Evolutionary conservation across 23 red algal species (phyloP).

Genomic region (Cyanidiococcus yangmingshanensis): DNA sequence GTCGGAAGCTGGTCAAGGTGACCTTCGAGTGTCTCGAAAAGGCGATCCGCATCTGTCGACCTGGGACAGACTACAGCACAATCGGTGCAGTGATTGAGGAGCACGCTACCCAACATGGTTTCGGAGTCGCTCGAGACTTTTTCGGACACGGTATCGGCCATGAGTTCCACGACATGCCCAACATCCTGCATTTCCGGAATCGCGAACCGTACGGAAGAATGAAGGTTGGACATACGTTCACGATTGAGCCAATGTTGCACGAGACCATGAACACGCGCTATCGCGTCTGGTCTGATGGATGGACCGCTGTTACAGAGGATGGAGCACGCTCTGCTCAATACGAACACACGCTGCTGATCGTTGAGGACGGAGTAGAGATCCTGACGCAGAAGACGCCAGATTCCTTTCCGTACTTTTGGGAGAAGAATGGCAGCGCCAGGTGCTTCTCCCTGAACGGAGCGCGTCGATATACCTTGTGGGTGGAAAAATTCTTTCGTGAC

Average conservation of each 20-base stretch:
- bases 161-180: conserved; percentile 89
- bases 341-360: conserved; percentile 82
- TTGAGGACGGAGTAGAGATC: conserved; percentile 48
- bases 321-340: conserved; percentile 78
- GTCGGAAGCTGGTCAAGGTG: conserved; percentile 45
- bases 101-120: conserved; percentile 42
- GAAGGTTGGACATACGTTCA: conserved; percentile 73
- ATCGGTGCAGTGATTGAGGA: conserved; percentile 89
- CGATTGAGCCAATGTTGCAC: conserved; percentile 98
- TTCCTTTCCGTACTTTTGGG: conserved; percentile 19
- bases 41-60: conserved; percentile 69
- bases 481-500: too few species aligned
- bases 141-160: conserved; percentile 87
- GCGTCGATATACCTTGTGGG: too few species aligned
- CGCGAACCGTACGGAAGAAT: conserved; percentile 55
- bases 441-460: too few species aligned
- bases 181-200: conserved; percentile 82
- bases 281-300: conserved; percentile 78
- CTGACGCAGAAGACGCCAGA: conserved; percentile 33
- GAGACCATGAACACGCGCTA: conserved; percentile 48
- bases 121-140: conserved; percentile 74
- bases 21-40: conserved; percentile 70
- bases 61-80: conserved; percentile 49
- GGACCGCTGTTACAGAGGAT: conserved; percentile 80
- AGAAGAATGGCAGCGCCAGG: neutral